phyloP scores from a whole-genome alignment of 495 filamentous ascomycete genomes.

The Xylaria grammica region DNA sequence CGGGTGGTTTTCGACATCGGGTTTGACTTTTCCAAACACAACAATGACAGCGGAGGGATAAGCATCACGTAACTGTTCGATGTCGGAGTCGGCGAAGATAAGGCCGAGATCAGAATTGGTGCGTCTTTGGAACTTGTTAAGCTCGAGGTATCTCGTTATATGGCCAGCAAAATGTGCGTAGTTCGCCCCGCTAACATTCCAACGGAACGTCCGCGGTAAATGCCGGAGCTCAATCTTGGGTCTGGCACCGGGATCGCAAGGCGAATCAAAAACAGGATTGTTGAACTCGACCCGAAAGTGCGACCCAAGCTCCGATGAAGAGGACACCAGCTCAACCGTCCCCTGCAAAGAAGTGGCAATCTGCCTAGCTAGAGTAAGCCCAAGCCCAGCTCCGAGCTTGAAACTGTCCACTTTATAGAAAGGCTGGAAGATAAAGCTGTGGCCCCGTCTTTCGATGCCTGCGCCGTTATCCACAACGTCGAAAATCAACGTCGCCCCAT shows the following conservation, averaged over 20 bases:
- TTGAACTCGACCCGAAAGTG: slow-evolving; percentile 10
- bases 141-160: slow-evolving; percentile 7
- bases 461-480: slow-evolving; percentile 11
- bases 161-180: slow-evolving; percentile 6
- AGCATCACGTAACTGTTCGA: neutral
- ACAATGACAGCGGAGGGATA: slow-evolving; percentile 13
- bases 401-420: slow-evolving; percentile 8
- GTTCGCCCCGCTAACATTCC: neutral
- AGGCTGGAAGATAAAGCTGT: slow-evolving; percentile 9
- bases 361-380: slow-evolving; percentile 6
- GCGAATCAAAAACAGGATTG: neutral
- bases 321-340: neutral
- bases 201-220: neutral
- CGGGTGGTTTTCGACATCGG: neutral
- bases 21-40: neutral
- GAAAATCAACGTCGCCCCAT: neutral
- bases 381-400: slow-evolving; percentile 11
- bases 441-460: neutral
- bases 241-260: neutral
- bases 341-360: slow-evolving; percentile 6
- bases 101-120: neutral
- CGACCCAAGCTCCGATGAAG: neutral
- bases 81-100: neutral
- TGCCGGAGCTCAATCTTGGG: neutral
- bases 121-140: neutral